phyloP scores from a whole-genome alignment of 305 asterid species.

The Rubia tinctorum region DNA sequence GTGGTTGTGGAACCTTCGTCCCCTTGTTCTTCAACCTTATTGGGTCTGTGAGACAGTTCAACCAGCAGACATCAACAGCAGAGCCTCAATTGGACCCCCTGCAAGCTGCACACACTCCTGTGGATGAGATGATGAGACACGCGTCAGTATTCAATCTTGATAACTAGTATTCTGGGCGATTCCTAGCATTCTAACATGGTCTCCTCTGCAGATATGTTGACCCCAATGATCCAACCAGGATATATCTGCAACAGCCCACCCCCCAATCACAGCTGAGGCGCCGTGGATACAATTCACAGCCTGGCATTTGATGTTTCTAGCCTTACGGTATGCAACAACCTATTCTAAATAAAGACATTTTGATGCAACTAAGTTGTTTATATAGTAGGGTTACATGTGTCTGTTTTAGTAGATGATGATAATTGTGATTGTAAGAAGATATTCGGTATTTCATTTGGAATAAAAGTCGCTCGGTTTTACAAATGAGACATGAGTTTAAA shows the following conservation, averaged over 20 bases:
- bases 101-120: constrained; percentile 94
- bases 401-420: not conserved
- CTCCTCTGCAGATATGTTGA: constrained; percentile 74
- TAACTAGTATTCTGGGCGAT: not conserved
- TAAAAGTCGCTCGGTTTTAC: not conserved
- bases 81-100: constrained; percentile 76
- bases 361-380: not conserved
- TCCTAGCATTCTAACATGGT: constrained; percentile 1
- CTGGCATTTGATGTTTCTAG: constrained; percentile 10
- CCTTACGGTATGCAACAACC: not conserved
- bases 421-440: not conserved
- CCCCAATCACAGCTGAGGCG: constrained; percentile 80
- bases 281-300: constrained; percentile 63
- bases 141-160: constrained; percentile 50
- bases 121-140: constrained; percentile 96
- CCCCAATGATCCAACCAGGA: constrained; percentile 92
- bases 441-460: not conserved
- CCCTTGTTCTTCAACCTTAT: constrained; percentile 88
- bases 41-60: constrained; percentile 67
- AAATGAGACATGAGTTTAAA: not conserved
- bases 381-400: not conserved
- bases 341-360: not conserved
- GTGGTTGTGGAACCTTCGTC: constrained; percentile 96
- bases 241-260: constrained; percentile 96
- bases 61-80: constrained; percentile 41